phyloP scores from a whole-genome alignment of 225 moss, liverwort and hornwort genomes.

The Bryum argenteum region DNA sequence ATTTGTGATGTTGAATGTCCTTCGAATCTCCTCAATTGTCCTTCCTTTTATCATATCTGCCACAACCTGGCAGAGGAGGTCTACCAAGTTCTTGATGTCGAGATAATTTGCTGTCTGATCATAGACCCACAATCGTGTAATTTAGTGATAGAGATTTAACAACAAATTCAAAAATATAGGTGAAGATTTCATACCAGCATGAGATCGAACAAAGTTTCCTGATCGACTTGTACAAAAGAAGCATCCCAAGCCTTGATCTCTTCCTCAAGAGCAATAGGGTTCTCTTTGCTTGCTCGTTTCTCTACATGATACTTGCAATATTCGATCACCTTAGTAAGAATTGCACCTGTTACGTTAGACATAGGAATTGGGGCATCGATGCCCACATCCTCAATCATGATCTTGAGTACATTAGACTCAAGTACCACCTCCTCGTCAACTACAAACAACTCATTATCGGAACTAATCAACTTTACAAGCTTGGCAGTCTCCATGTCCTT shows the following conservation, averaged over 20 bases:
- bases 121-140: neutral
- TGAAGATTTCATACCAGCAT: constrained; percentile 31
- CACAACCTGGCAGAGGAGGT: constrained; percentile 31
- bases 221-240: constrained; percentile 42
- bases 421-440: constrained; percentile 36
- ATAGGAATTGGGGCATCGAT: constrained; percentile 29
- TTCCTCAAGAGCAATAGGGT: constrained; percentile 26
- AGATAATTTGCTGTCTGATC: constrained; percentile 34
- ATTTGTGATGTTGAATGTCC: constrained; percentile 26
- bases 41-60: constrained; percentile 39
- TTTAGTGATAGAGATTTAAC: too few species aligned
- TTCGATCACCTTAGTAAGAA: too few species aligned
- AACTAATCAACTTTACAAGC: constrained; percentile 38
- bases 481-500: constrained; percentile 27
- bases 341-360: constrained; percentile 23
- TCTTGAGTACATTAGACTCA: constrained; percentile 33
- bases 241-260: constrained; percentile 48
- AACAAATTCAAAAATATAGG: neutral
- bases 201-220: constrained; percentile 44
- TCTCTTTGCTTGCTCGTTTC: constrained; percentile 25
- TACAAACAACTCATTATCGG: constrained; percentile 40
- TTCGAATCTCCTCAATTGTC: constrained; percentile 26
- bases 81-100: constrained; percentile 39
- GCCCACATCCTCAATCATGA: constrained; percentile 32
- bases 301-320: too few species aligned